These are phyloP conservation scores for Kondoa subrosea DNA, from an alignment of 768 basidiomycete species.

Conservation along the genomic window DNA sequence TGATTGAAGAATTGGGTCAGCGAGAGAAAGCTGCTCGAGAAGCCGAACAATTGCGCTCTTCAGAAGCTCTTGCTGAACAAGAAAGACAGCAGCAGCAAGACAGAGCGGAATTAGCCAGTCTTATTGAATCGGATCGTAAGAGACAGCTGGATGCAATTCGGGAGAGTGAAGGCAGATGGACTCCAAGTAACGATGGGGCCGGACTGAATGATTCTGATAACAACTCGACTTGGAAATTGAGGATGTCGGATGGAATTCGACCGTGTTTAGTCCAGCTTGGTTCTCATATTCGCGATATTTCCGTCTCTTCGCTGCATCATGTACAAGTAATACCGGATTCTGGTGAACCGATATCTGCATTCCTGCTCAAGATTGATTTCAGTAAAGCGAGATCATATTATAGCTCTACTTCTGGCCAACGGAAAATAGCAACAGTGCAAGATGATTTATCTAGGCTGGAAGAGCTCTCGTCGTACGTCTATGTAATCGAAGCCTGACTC, in stretches of 20 bases:
- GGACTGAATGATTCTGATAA: too few relatives aligned
- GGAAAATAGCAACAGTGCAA: neutral
- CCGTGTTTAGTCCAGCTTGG: neutral
- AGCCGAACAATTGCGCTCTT: neutral
- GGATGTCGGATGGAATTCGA: neutral
- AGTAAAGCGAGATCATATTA: neutral
- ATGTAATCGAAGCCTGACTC: neutral
- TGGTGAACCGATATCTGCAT: neutral
- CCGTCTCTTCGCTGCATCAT: neutral
- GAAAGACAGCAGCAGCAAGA: neutral
- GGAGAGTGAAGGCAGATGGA: neutral
- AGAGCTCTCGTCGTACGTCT: neutral
- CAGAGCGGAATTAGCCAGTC: neutral
- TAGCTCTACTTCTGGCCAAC: neutral
- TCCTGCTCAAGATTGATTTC: neutral
- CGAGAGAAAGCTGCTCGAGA: neutral
- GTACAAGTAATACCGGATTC: neutral
- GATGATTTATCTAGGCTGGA: neutral
- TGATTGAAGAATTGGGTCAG: neutral
- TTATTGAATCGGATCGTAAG: neutral
- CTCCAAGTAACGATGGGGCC: neutral
- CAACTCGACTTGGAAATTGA: neutral
- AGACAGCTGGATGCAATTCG: neutral
- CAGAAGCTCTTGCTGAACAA: neutral
- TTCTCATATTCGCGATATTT: neutral